Base-by-base conservation (phyloP, 2,329 filamentous ascomycete species). In the Lachnum nothofagi region DNA sequence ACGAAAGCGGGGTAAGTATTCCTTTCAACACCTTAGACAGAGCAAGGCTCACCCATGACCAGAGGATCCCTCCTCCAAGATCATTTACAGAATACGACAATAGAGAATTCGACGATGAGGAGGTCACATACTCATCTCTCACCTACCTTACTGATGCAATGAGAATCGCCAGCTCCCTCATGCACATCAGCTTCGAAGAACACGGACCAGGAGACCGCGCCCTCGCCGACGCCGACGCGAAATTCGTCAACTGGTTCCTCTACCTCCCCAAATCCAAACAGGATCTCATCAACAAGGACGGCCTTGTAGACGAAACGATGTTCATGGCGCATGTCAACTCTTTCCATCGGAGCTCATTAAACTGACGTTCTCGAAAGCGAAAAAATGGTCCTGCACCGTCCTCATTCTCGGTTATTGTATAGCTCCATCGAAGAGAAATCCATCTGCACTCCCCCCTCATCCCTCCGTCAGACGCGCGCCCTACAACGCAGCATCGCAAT, bases 111-210 rank as follows among this genome's bases (percentile, higher is more conserved):
- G 69, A 72, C 1, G 70, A 77, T 12, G 74, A 80, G 8, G 68
- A 73, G 6, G 65, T 72, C 34, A 65, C 70, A 2, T 87, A 83
- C 61, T 85, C 82, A 0, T 86, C 83, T 84, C 79, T 58, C n/a
- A 75, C 79, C 22, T 85, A 85, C 58, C 75, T 82, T 2, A 79
- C 87, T 39, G 83, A 86, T 49, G 79, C 82, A 0, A 71, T 80
- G 5, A 74, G 80, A 1, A 79, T 83, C 37, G 66, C 83, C 2
- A 76, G 75, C 22, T 72, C 76, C 39, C 76, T 82, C 8, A 70
- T 83, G 22, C 34, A 46, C 17, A 54, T 41, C 20, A 67, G 70
- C 44, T 65, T 67, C 22, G 67, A 72, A 35, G 65, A 57, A 40
- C 67, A 76, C 44, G 74, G 82, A 27, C 73, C 78, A 35, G 67